Evolutionary conservation across 805 yeast genomes (phyloP), one percentile per base, ranked within the genome.

Genomic region (Gaillardinia entomophila): DNA sequence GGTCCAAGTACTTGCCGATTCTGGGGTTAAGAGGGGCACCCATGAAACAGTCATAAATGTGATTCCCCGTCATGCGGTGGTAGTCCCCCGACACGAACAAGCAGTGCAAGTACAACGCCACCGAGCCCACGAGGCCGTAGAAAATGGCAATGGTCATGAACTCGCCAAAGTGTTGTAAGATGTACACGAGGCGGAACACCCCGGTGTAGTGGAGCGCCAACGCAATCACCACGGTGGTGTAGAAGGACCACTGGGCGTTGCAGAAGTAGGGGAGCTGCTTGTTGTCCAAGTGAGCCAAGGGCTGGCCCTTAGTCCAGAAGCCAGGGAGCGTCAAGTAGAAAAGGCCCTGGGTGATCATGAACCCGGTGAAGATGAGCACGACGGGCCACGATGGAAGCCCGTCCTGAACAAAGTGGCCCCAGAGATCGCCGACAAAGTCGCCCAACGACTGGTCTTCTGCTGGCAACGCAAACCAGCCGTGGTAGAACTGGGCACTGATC

Each of bases 21-120:
- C 98, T 75, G 42, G 98, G 98, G 61, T 92, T 92, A 56, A 92
- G 75, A 26, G 97, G 95, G 12, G 96, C 96, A 30, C 98, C 98
- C 94, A 92, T 80, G 66, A 92, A 92, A 51, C 87, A 69, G 60
- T 92, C 98, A 53, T 88, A 90, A 44, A 92, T 59, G 50, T 75
- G 82, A 59, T 83, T 86, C 15, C 97, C 97, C 6, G 97, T 80
- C 90, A 90, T 77, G 41, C 92, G 71, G 57, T 86, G 90, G 57
- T 83, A 86, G 51, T 86, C 95, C 37, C 78, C 77, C 34, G 84
- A 68, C 33, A 82, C 65, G 39, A 52, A 55, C 34, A 86, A 47
- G 12, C 92, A 79, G 66, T 72, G 76, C 27, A 83, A 39, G 66
- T 87, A 92, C 42, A 90, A 66, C 8, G 61, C 66, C 35, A 88